Evolutionary conservation across 1,139 yeast genomes (phyloP).

Genomic region (Arxiozyma bovina): DNA sequence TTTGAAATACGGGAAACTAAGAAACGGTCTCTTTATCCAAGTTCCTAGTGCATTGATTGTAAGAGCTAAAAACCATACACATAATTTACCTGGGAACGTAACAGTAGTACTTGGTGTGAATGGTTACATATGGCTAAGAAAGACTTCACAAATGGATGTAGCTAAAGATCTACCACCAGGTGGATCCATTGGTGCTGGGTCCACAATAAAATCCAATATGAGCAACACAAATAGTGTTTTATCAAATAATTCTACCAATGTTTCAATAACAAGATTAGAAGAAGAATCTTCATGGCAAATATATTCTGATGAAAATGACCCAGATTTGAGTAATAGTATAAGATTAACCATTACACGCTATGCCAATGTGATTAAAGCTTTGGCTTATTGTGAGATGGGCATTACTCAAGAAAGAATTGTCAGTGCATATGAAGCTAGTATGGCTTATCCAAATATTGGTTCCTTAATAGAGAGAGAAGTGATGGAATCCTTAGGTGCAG

Average conservation of each 20-base stretch:
- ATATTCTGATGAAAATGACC: slow-evolving; percentile 82
- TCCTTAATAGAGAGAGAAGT: slow-evolving; percentile 64
- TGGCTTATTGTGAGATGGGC: slow-evolving; percentile 76
- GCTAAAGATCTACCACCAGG: slow-evolving; percentile 30
- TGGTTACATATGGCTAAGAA: slow-evolving; percentile 88
- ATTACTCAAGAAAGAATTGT: slow-evolving; percentile 73
- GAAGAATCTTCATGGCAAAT: slow-evolving; percentile 95
- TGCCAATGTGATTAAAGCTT: slow-evolving; percentile 71
- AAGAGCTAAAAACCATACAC: slow-evolving; percentile 79
- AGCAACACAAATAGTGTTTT: slow-evolving; percentile 38
- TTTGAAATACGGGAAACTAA: slow-evolving; percentile 83
- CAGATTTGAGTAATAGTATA: slow-evolving; percentile 45
- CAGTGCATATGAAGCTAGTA: slow-evolving; percentile 82
- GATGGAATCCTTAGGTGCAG: slow-evolving; percentile 66
- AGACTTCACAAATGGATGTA: slow-evolving; percentile 41
- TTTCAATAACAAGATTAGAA: slow-evolving; percentile 76
- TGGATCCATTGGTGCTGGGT: slow-evolving; percentile 34
- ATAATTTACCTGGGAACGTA: slow-evolving; percentile 82
- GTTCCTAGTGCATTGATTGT: slow-evolving; percentile 79
- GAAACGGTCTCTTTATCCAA: slow-evolving; percentile 76
- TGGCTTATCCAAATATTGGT: slow-evolving; percentile 67
- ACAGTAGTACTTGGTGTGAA: slow-evolving; percentile 87
- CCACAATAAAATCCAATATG: slow-evolving; percentile 12
- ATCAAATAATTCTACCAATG: slow-evolving; percentile 47
- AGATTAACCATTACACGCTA: slow-evolving; percentile 77